Evolutionary conservation across 306 rosid genomes (phyloP).

Genomic region (Ormosia emarginata): DNA sequence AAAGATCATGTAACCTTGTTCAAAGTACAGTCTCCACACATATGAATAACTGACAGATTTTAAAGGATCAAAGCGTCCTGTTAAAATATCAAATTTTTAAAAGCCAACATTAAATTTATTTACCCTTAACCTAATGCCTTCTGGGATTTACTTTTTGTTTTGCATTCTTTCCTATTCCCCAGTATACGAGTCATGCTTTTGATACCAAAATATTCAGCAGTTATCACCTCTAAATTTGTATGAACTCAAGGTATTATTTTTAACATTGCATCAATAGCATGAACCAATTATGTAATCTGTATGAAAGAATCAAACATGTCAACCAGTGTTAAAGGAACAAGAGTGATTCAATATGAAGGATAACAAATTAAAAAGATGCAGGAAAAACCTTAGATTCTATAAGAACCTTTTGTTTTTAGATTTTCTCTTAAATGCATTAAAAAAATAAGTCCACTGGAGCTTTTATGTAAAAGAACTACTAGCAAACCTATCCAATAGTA

Average conservation of each 20-base stretch:
- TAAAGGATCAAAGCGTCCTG: background rate
- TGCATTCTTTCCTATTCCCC: background rate
- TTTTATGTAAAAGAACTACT: background rate
- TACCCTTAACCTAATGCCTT: slow-evolving; percentile 2
- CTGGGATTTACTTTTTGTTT: background rate
- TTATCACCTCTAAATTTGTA: background rate
- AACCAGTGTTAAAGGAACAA: background rate
- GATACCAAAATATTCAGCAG: slow-evolving; percentile 3
- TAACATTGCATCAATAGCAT: background rate
- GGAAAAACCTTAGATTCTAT: background rate
- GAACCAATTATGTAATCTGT: background rate
- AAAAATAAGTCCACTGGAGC: background rate
- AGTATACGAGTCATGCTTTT: slow-evolving; percentile 1
- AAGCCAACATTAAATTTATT: background rate
- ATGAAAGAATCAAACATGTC: background rate
- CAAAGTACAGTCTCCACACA: slow-evolving; percentile 5
- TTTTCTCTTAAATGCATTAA: background rate
- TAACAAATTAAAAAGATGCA: background rate
- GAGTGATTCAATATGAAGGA: background rate
- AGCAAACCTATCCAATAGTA: background rate
- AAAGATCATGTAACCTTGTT: slow-evolving; percentile 1
- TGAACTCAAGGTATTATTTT: background rate
- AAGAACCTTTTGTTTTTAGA: background rate
- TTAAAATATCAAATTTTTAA: background rate
- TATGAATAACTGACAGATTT: background rate